phyloP scores from a whole-genome alignment of 768 basidiomycete species.

The Trametes villosa region DNA sequence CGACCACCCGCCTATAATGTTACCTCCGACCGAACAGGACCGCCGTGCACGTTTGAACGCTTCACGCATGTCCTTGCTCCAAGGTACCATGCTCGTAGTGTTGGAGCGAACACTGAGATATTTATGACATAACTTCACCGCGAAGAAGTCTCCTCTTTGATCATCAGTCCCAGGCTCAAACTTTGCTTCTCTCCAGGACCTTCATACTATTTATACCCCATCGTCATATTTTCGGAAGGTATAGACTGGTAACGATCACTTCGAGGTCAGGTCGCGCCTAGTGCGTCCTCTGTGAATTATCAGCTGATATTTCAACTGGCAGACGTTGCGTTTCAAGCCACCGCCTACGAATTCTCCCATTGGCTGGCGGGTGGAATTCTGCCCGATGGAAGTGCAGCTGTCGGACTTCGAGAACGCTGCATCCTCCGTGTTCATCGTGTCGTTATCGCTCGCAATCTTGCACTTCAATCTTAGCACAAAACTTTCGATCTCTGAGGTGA shows the following conservation, averaged over 20 bases:
- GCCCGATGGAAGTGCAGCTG: constrained; percentile 98
- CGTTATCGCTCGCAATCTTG: constrained; percentile 92
- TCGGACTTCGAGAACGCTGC: constrained; percentile 99
- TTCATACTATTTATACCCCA: constrained; percentile 98
- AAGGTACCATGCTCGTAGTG: too few relatives aligned
- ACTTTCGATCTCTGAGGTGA: constrained; percentile 93
- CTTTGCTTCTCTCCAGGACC: constrained; percentile 58
- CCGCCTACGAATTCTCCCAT: constrained; percentile 92
- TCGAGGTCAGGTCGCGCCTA: constrained; percentile 76
- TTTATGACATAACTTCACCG: too few relatives aligned
- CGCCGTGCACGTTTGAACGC: too few relatives aligned
- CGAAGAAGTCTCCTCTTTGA: too few relatives aligned
- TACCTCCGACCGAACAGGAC: too few relatives aligned
- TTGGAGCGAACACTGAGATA: too few relatives aligned
- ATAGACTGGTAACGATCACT: constrained; percentile 93
- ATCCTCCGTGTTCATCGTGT: constrained; percentile 91
- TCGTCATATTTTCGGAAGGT: constrained; percentile 93
- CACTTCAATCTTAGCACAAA: constrained; percentile 93
- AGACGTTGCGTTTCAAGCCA: constrained; percentile 97
- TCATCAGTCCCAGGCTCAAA: constrained; percentile 22
- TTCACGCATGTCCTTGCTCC: too few relatives aligned
- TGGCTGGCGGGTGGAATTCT: constrained; percentile 98
- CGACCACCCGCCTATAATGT: too few relatives aligned
- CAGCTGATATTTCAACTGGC: constrained; percentile 75
- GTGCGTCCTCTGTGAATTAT: not conserved